Base-by-base conservation (phyloP, 176 grass and related monocot species). In the Thinopyrum elongatum region DNA sequence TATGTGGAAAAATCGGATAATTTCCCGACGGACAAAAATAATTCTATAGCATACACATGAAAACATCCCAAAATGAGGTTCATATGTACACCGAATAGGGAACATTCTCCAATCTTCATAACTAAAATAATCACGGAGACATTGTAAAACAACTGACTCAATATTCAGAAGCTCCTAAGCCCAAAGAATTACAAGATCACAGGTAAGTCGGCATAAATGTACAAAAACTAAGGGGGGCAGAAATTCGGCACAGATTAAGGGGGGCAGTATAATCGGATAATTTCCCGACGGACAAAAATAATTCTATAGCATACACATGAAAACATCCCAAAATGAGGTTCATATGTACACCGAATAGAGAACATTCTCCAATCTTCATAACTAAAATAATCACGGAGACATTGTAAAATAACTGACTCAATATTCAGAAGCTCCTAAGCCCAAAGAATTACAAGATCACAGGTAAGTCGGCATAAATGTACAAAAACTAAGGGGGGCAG, bases 91-190 rank as follows among this genome's bases (percentile, higher is more conserved):
- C 5, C 2, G 58, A 83, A 72, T 12, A 21, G 33, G 3, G 5
- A 60, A 42, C 23, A 29, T 5, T 55, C 47, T 29, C 28, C 4
- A 77, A 31, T 68, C 34, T 44, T 42, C 34, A 31, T 69, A 77
- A 36, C 41, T 35, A 34, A 65, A 73, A 65, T 19, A 82, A 77
- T 23, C 23, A 66, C 19, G 19, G 17, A 63, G 10, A 22, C 44
- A 74, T 35, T 34, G 15, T 65, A 64, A 62, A 10, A 34, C 74
- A 47, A 65, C 33, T 46, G 14, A 70, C 69, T 46, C 65, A 76
- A 28, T 30, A 58, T 26, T 64, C 41, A 81, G 30, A 47, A 85
- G 46, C 61, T 78, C 82, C 29, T 13, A 79, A 77, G 11, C 62
- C 23, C 53, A 35, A 23, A 84, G 16, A 57, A 57, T 22, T 57